Evolutionary conservation across 805 yeast species (phyloP), one percentile per base, ranked within the genome.

Genomic region (Metschnikowia lunata): DNA sequence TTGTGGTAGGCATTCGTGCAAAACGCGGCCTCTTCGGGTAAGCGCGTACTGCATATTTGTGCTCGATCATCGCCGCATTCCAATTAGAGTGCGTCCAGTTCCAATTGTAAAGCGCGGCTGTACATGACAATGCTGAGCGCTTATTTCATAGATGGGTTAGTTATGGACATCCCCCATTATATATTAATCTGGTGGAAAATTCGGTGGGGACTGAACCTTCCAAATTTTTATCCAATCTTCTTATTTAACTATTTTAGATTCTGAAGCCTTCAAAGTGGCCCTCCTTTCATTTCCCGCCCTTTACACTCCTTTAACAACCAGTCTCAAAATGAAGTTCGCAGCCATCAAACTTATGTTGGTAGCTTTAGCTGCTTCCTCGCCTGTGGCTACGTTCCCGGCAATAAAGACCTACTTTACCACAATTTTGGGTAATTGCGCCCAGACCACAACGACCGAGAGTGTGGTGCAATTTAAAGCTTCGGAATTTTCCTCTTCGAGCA

Each of bases 281-380:
- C 44, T 37, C 39, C 35, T 38, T 26, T 27, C n/a, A 27, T 30
- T 30, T 27, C 34, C 34, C 11, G 34, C 41, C 48, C 39, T 33
- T 29, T 45, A 31, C 41, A 33, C 27, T 45, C 44, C 15, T 40
- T 37, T 27, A 26, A 26, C 13, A 38, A 27, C 26, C 32, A 36
- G n/a, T 39, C 31, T 26, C 31, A 30, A 26, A 11, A 50, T 50
- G 54, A 48, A 48, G 26, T 33, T 48, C 35, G 45, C 52, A 27
- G 34, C 46, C 33, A 30, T 36, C 29, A 32, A 46, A 11, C 38
- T 43, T n/a, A 27, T 40, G 34, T 14, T 37, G 26, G 29, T 42
- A 18, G 42, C 42, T 11, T 41, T 43, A 39, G 45, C 45, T 18
- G 47, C 50, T 28, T 50, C 52, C 12, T 36, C 46, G 12, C 48